Evolutionary conservation across 345 rosid genomes (phyloP).

Genomic region (Excoecaria cochinchinensis): DNA sequence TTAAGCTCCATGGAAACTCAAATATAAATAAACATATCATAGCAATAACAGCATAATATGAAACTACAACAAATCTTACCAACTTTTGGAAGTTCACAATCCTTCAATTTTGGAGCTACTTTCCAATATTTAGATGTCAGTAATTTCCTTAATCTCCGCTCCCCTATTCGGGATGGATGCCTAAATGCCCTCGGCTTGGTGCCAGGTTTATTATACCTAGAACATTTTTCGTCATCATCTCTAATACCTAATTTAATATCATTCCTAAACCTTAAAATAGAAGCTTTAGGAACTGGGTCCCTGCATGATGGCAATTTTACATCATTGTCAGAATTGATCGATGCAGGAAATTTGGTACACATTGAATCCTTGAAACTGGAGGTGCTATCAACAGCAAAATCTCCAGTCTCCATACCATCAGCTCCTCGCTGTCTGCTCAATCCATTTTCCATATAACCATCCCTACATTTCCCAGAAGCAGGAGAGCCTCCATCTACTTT

Average conservation of each 20-base stretch:
- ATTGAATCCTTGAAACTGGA: slow-evolving; percentile 38
- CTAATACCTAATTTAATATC: slow-evolving; percentile 53
- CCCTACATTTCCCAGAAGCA: slow-evolving; percentile 31
- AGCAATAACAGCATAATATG: slow-evolving; percentile 1
- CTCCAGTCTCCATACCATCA: slow-evolving; percentile 37
- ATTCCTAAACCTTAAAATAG: slow-evolving; percentile 51
- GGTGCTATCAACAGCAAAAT: slow-evolving; percentile 22
- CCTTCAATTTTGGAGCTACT: slow-evolving; percentile 55
- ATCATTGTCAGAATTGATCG: slow-evolving; percentile 35
- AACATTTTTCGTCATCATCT: slow-evolving; percentile 70
- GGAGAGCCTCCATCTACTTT: slow-evolving; percentile 33
- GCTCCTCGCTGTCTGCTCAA: slow-evolving; percentile 27
- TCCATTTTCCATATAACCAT: slow-evolving; percentile 29
- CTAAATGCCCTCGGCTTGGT: slow-evolving; percentile 51
- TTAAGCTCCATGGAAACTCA: not conserved
- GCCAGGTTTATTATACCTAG: slow-evolving; percentile 53
- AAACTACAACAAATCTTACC: slow-evolving; percentile 44
- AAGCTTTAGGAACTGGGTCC: slow-evolving; percentile 34
- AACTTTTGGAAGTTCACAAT: slow-evolving; percentile 50
- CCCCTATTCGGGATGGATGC: slow-evolving; percentile 58
- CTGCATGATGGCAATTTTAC: slow-evolving; percentile 33
- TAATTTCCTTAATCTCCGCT: slow-evolving; percentile 60
- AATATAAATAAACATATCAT: not conserved
- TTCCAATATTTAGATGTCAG: slow-evolving; percentile 64
- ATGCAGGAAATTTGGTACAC: slow-evolving; percentile 33